Percentiles rank a stretch among this genome's conserved stretches.
These are phyloP conservation scores for Boletus sp. DNA, from an alignment of 768 basidiomycete genomes.

Conservation along the genomic window DNA sequence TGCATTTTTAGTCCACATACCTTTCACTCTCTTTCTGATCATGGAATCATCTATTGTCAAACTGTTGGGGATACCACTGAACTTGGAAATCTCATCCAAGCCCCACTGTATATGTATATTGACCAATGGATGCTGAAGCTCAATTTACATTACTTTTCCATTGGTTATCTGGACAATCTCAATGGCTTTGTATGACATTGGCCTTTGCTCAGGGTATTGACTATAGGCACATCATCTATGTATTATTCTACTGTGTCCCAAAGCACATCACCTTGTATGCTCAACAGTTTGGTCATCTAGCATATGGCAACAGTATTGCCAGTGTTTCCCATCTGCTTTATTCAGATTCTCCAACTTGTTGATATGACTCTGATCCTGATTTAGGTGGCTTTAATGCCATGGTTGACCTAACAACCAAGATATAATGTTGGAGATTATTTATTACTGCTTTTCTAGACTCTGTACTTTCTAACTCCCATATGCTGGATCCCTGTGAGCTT, in stretches of 20 bases:
- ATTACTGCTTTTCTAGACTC: not conserved
- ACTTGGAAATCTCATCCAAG: not conserved
- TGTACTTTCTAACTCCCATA: not conserved
- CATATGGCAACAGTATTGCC: not conserved
- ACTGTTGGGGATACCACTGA: not conserved
- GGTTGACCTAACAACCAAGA: not conserved
- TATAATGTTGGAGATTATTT: not conserved
- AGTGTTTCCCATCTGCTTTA: slow-evolving; percentile 2
- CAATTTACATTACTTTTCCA: not conserved
- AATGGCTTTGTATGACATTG: slow-evolving; percentile 3
- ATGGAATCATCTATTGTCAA: not conserved
- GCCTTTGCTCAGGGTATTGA: slow-evolving; percentile 9
- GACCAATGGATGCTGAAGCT: not conserved
- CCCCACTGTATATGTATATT: slow-evolving; percentile 1
- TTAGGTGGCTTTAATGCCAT: not conserved
- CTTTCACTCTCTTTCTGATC: not conserved
- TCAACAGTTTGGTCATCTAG: slow-evolving; percentile 2
- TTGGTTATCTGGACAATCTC: not conserved
- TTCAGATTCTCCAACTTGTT: not conserved
- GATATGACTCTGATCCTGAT: not conserved
- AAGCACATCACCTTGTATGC: slow-evolving; percentile 6
- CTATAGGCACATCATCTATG: slow-evolving; percentile 1
- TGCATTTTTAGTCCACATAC: not conserved
- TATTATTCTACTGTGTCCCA: not conserved
- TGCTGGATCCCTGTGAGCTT: not conserved